These are phyloP conservation scores for Gomphus bonarii DNA, from an alignment of 1,284 basidiomycete species.

Conservation along the genomic window DNA sequence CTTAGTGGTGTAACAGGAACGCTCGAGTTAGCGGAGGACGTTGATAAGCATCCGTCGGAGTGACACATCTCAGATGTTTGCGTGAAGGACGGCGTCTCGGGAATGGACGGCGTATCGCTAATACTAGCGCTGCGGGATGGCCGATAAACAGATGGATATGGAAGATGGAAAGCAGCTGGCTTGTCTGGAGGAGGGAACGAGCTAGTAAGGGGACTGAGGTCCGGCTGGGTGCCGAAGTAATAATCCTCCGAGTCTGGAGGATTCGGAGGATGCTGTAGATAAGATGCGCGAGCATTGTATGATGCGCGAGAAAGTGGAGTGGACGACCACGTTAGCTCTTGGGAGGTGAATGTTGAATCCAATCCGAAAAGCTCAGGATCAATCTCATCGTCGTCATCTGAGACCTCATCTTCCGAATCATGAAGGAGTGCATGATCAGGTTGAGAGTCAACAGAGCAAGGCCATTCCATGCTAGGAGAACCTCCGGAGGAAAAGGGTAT, in stretches of 20 bases:
- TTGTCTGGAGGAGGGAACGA: constrained; percentile 4
- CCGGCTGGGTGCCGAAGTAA: constrained; percentile 5
- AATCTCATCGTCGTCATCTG: constrained; percentile 1
- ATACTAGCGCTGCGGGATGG: constrained; percentile 7
- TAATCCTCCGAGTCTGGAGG: constrained; percentile 2
- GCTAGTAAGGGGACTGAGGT: constrained; percentile 2
- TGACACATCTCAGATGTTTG: background rate
- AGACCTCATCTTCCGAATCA: background rate
- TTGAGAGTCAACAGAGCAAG: background rate
- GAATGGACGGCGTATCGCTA: constrained; percentile 7
- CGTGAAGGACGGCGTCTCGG: background rate
- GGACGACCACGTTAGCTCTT: background rate
- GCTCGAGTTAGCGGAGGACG: constrained; percentile 8
- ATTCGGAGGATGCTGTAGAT: background rate
- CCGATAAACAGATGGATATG: constrained; percentile 4
- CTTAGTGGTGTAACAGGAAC: constrained; percentile 4
- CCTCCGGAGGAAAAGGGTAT: background rate
- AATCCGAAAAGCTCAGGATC: constrained; percentile 6
- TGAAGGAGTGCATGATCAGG: background rate
- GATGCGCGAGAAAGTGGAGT: background rate
- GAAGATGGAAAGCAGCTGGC: background rate
- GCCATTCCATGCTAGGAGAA: background rate
- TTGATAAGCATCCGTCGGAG: constrained; percentile 2
- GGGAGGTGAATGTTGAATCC: background rate
- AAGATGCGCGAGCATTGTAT: background rate